Evolutionary conservation across 2,329 filamentous ascomycete genomes (phyloP).

Genomic region (Cytospora paraplurivora): DNA sequence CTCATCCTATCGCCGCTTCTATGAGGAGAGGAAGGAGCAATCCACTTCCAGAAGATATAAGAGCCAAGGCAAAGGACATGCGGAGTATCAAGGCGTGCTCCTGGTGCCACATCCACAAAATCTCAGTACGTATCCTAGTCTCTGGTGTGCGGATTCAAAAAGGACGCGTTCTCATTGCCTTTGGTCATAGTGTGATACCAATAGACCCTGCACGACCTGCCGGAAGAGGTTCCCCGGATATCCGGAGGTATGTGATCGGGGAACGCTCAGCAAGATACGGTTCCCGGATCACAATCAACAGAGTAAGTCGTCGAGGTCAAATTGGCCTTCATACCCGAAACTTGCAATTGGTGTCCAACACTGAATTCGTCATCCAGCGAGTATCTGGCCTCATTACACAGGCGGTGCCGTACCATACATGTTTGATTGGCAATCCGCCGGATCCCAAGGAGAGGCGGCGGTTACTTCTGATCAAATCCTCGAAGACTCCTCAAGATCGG

Average conservation of each 20-base stretch:
- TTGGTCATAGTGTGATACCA: constrained; percentile 16
- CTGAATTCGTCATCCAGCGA: not conserved
- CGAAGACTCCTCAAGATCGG: constrained; percentile 1
- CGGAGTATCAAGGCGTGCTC: constrained; percentile 20
- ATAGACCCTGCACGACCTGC: constrained; percentile 21
- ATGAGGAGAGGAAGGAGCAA: constrained; percentile 20
- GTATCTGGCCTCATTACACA: constrained; percentile 15
- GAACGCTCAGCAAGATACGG: constrained; percentile 8
- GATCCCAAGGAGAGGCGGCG: not conserved
- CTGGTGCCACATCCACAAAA: constrained; percentile 23
- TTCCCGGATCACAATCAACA: constrained; percentile 4
- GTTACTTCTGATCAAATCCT: constrained; percentile 1
- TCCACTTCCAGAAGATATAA: constrained; percentile 1
- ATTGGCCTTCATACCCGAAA: not conserved
- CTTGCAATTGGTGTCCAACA: not conserved
- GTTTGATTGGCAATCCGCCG: not conserved
- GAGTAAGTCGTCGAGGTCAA: constrained; percentile 8
- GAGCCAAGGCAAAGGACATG: constrained; percentile 20
- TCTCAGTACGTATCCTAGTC: constrained; percentile 11
- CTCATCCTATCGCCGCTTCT: not conserved
- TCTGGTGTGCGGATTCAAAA: not conserved
- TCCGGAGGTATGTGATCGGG: constrained; percentile 19
- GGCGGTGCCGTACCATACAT: not conserved
- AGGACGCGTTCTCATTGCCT: not conserved
- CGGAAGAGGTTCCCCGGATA: constrained; percentile 6